Evolutionary conservation across 768 basidiomycete genomes (phyloP), one percentile per base, ranked within the genome.

Genomic region (Fomitopsis serialis): DNA sequence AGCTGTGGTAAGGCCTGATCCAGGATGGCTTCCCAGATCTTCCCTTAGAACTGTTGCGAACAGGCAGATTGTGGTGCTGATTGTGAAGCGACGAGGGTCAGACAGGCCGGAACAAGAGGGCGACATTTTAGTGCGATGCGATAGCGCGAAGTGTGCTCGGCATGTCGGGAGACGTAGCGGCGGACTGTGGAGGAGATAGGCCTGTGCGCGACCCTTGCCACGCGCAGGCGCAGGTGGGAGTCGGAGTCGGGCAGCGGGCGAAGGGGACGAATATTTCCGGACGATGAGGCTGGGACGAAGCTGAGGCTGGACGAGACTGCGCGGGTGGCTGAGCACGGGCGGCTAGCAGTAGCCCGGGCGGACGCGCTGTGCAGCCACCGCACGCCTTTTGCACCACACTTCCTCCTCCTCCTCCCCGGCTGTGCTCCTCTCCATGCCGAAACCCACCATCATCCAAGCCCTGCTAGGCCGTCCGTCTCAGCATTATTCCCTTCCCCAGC

Each of bases 391-490:
- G 32, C 48, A 22, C 11, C 48, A 25, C 32, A 4, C 15, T 49
- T 24, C 42, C 11, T 50, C 51, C 27, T 19, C 42, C 13, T 25
- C 44, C 3, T 34, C 27, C 8, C 22, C 47, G 21, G n/a, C 52
- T 37, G 43, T 44, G 25, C 53, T 42, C 27, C 22, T 3, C 24
- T 44, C 60, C 56, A 82, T 82, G 82, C 68, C 71, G 25, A 81
- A 76, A 62, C 79, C 82, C 45, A 80, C 80, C 4, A 63, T 84
- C 45, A 60, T 84, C 49, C 86, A 89, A 66, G 74, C 73, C 37
- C 65, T 88, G 42, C 73, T 90, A 42, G 78, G 80, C 48, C 66
- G 74, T 48, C 87, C 87, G 11, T 87, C 86, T 1, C 82, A 86
- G 63, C 69, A 75, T 0, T 89, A 89, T 65, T 62, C 68, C 9